phyloP scores from a whole-genome alignment of 305 asterid species.

The Fraxinus ornus region DNA sequence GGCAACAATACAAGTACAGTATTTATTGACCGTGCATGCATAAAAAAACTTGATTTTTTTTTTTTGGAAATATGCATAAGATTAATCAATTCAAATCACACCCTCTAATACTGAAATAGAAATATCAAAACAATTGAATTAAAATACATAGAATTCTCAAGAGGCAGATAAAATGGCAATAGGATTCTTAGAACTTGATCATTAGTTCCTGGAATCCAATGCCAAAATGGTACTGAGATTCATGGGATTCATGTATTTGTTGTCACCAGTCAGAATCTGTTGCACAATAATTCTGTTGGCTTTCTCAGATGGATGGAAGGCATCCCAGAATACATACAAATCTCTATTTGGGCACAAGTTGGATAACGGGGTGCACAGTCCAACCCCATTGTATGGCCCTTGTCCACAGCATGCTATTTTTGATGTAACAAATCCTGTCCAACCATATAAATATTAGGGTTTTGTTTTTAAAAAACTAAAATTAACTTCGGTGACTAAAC shows the following conservation, averaged over 20 bases:
- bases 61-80: background rate
- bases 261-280: conserved; percentile 51
- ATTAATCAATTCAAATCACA: background rate
- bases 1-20: background rate
- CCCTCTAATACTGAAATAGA: conserved; percentile 5
- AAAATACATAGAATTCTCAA: conserved; percentile 3
- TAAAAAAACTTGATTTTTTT: background rate
- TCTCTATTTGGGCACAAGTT: conserved; percentile 67
- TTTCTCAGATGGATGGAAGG: conserved; percentile 69
- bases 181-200: background rate
- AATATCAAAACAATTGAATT: conserved; percentile 13
- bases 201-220: conserved; percentile 46
- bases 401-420: conserved; percentile 79
- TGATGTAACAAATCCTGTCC: conserved; percentile 64
- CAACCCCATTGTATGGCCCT: conserved; percentile 72
- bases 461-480: background rate
- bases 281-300: conserved; percentile 65
- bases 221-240: conserved; percentile 61
- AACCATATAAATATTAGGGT: background rate
- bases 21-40: background rate
- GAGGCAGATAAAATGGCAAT: background rate
- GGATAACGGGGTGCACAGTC: conserved; percentile 61
- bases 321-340: conserved; percentile 66
- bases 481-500: background rate
- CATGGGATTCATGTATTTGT: conserved; percentile 58